Base-by-base conservation (phyloP, 371 early-diverging fungal species). In the Mucor sp. region DNA sequence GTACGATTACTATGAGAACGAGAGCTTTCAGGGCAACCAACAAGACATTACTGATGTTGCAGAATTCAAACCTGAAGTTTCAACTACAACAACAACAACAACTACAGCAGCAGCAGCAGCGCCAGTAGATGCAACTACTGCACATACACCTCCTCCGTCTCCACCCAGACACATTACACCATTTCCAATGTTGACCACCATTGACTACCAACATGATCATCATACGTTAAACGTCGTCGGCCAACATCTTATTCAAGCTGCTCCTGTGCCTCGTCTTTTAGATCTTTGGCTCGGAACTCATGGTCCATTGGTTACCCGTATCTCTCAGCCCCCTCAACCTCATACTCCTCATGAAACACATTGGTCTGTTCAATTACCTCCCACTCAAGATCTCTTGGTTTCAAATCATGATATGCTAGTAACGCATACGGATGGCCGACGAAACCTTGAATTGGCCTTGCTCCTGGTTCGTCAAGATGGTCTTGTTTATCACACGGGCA, bases 1-100 rank as follows among this genome's bases (percentile, higher is more conserved):
- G 59, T 83, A 84, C 67, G 83, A 81, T 0, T 86, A 76, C 71
- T 76, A 76, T 50, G 83, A 86, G 64, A 43, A 74, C 67, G 41
- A 74, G 73, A 47, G 47, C 56, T 71, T 68, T 58, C 62, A 77
- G 14, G 61, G 60, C 15, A 35, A 50, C 25, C 32, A 62, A 37
- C 48, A 59, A 37, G 50, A 65, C 11, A 58, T 59, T 25, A 60
- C 59, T 12, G 60, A 59, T 14, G 60, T 48, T 28, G 50, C 53
- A 21, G 65, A 65, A 58, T 44, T 58, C 12, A 47, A 41, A 19
- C 44, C 47, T 23, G 30, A 41, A 30, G 32, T 1, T 4, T 32
- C 44, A 11, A 25, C 62, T 6, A 33, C 48, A 19, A 21, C 62
- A 19, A 50, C 63, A 64, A n/a, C 39, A 33, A 44, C 39, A 39